Evolutionary conservation across 2,329 filamentous ascomycete genomes (phyloP), one percentile per base, ranked within the genome.

Genomic region (Fusarium sp.): DNA sequence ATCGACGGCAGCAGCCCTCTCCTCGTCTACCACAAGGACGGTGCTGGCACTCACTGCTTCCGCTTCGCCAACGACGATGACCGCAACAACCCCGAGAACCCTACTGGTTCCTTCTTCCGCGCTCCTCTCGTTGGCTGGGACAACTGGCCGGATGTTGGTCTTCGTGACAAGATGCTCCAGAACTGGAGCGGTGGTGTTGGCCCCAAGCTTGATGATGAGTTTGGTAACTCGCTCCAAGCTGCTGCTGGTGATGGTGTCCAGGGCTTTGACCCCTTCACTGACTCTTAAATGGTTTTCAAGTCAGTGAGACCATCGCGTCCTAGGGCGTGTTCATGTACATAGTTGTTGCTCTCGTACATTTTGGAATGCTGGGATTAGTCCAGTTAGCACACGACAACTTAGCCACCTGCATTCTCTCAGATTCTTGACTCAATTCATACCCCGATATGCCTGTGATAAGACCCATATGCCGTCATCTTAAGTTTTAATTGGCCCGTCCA

Each of bases 21-120:
- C 35, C 30, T 80, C 0, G 78, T 81, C 23, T 81, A 81, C 65
- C 80, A 81, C 76, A 81, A 81, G 71, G 80, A 81, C 27, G 77
- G 79, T 2, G 66, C 57, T 1, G 67, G 62, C 34, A 81, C 80
- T 0, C 80, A 81, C 71, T 80, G 78, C 73, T 80, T 77, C 75
- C 80, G 80, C n/a, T 75, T 80, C 30, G 80, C 80, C 43, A 79
- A 80, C 39, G 69, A 71, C 16, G 77, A 74, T 41, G 80, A 81
- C 45, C 68, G 62, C 14, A 64, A 60, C 18, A 63, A 73, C 16
- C 76, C 76, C 4, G 79, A 80, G 71, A 81, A 81, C 71, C 75
- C 68, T 8, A 71, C 68, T 4, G 76, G 78, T 2, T 57, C 60
- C 3, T 81, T 78, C 69, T 79, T 77, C 67, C 68, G 66, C 32